A percentile compares a stretch with the other conserved stretches of the same genome.
These are phyloP conservation scores for Sistotremastrum suecicum DNA, from an alignment of 768 basidiomycete species.

Conservation along the genomic window DNA sequence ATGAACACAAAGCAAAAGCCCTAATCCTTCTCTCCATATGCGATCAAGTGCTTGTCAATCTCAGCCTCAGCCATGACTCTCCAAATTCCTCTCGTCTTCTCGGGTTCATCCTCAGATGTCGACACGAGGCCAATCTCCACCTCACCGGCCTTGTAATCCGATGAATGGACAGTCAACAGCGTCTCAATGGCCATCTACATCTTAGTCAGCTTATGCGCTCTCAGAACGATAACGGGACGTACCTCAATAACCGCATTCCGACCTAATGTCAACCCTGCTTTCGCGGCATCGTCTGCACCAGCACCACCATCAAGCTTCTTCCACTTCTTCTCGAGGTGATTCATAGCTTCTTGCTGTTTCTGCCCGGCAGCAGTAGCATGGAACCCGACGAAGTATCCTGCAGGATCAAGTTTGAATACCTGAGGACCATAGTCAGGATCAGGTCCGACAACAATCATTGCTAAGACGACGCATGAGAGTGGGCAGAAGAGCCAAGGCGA, in stretches of 20 bases:
- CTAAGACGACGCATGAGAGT: constrained; percentile 16
- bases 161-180: constrained; percentile 87
- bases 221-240: constrained; percentile 11
- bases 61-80: constrained; percentile 65
- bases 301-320: constrained; percentile 76
- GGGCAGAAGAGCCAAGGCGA: background rate
- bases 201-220: constrained; percentile 1
- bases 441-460: constrained; percentile 90
- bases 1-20: constrained; percentile 1
- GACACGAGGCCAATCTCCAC: constrained; percentile 95
- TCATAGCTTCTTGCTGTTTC: constrained; percentile 98
- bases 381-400: constrained; percentile 97
- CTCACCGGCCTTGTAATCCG: constrained; percentile 91
- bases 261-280: constrained; percentile 59
- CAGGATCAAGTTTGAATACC: constrained; percentile 95
- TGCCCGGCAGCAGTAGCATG: constrained; percentile 93
- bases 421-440: constrained; percentile 92
- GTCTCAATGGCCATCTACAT: constrained; percentile 82
- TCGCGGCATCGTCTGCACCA: constrained; percentile 66
- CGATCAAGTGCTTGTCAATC: constrained; percentile 66
- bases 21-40: constrained; percentile 85
- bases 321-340: constrained; percentile 97
- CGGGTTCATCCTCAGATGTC: constrained; percentile 51
- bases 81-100: constrained; percentile 64
- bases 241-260: constrained; percentile 86